These are phyloP conservation scores for Carex arenaria DNA, from an alignment of 202 grass and related monocot species.

Conservation along the genomic window DNA sequence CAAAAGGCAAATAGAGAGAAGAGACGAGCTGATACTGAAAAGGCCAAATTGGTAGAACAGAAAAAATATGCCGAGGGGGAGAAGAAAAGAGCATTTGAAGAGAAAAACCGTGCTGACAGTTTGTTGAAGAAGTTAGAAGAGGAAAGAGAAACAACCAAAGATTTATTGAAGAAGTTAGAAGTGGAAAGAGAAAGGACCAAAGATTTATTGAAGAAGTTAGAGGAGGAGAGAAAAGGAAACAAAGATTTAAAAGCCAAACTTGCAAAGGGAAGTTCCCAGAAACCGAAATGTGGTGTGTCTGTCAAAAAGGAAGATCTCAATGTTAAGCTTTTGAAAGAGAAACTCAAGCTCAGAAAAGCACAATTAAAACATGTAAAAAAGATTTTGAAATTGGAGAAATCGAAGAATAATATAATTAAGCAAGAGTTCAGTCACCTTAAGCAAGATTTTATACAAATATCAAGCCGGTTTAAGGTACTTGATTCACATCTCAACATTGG, in stretches of 20 bases:
- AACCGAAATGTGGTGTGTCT: conserved; percentile 19
- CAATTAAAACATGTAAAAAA: conserved; percentile 65
- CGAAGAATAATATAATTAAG: conserved; percentile 53
- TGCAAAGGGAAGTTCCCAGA: not conserved
- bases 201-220: conserved; percentile 28
- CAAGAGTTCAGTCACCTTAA: conserved; percentile 55
- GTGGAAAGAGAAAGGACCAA: conserved; percentile 63
- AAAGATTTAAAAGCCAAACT: conserved; percentile 21
- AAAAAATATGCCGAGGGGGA: conserved; percentile 49
- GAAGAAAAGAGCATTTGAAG: conserved; percentile 47
- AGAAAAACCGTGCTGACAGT: conserved; percentile 37
- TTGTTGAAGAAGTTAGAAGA: conserved; percentile 63
- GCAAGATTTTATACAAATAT: conserved; percentile 59
- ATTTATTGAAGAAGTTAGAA: conserved; percentile 34
- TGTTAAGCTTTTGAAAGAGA: conserved; percentile 68
- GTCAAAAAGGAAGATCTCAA: conserved; percentile 34
- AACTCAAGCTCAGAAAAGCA: conserved; percentile 90
- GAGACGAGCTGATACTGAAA: conserved; percentile 53
- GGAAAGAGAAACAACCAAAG: conserved; percentile 58
- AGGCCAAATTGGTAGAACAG: conserved; percentile 47
- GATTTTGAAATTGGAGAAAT: conserved; percentile 61
- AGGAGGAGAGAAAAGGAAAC: conserved; percentile 32
- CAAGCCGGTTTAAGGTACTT: conserved; percentile 62
- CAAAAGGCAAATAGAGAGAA: conserved; percentile 59
- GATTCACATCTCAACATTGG: conserved; percentile 57